Evolutionary conservation across 768 basidiomycete genomes (phyloP).

Genomic region (Amanita thiersii): DNA sequence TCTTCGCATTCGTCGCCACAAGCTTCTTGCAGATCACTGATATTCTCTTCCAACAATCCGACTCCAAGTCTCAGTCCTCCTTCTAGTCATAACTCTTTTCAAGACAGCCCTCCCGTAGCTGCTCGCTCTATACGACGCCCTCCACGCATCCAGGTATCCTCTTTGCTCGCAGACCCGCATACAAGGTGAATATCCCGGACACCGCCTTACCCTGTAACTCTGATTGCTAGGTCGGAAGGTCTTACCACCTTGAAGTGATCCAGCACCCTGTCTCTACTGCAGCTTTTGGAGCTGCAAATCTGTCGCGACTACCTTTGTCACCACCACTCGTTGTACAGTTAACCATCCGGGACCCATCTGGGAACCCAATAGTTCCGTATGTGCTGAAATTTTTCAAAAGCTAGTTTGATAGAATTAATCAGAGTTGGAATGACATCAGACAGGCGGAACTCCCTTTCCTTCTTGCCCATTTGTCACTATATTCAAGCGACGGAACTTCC

Average conservation of each 20-base stretch:
- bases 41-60: conserved; percentile 28
- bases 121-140: conserved; percentile 29
- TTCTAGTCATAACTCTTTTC: conserved; percentile 31
- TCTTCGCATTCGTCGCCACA: conserved; percentile 46
- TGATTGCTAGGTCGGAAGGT: too few species aligned
- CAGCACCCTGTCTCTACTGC: conserved; percentile 81
- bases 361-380: conserved; percentile 72
- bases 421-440: conserved; percentile 28
- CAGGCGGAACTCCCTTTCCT: conserved; percentile 85
- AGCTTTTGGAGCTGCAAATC: conserved; percentile 65
- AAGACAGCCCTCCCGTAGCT: conserved; percentile 27
- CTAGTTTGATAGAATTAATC: conserved; percentile 11
- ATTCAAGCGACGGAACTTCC: conserved; percentile 56
- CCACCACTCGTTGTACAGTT: conserved; percentile 82
- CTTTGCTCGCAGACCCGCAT: conserved; percentile 46
- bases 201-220: neutral
- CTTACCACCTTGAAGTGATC: conserved; percentile 77
- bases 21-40: conserved; percentile 30
- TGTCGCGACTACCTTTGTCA: conserved; percentile 77
- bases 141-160: conserved; percentile 50
- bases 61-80: conserved; percentile 33
- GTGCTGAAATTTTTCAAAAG: conserved; percentile 23
- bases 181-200: conserved; percentile 32
- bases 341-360: conserved; percentile 62
- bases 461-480: conserved; percentile 74